phyloP scores from a whole-genome alignment of 768 basidiomycete genomes.

The Leccinum broughii region DNA sequence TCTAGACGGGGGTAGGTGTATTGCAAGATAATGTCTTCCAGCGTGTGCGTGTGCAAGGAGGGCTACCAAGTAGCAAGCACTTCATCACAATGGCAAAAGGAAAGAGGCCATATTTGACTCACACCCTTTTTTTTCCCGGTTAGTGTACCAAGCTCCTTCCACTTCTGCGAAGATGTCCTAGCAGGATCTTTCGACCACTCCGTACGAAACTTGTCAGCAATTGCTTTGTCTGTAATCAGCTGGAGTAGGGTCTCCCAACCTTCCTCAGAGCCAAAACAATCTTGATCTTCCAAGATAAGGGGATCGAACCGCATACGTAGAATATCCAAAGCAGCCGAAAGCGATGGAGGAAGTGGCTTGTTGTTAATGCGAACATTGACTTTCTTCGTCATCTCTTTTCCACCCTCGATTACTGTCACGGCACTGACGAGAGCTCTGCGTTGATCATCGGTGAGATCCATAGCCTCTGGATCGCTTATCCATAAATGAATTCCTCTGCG shows the following conservation, averaged over 20 bases:
- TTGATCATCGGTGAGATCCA: slow-evolving; percentile 90
- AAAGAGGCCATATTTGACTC: slow-evolving; percentile 13
- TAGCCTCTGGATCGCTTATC: slow-evolving; percentile 88
- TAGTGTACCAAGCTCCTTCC: slow-evolving; percentile 59
- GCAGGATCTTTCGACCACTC: slow-evolving; percentile 59
- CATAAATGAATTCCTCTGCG: slow-evolving; percentile 98
- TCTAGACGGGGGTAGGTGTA: slow-evolving; percentile 97
- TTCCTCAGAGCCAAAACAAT: slow-evolving; percentile 70
- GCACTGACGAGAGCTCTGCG: slow-evolving; percentile 84
- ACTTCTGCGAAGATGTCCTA: slow-evolving; percentile 67
- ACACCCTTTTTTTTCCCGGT: slow-evolving; percentile 36
- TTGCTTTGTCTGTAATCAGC: slow-evolving; percentile 65
- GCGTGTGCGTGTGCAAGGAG: slow-evolving; percentile 49
- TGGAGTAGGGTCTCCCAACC: slow-evolving; percentile 76
- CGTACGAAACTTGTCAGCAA: slow-evolving; percentile 48
- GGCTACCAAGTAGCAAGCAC: slow-evolving; percentile 22
- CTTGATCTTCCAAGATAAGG: slow-evolving; percentile 79
- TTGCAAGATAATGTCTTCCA: slow-evolving; percentile 88
- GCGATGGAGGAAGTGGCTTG: slow-evolving; percentile 64
- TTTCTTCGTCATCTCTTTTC: slow-evolving; percentile 79
- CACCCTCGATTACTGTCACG: slow-evolving; percentile 79
- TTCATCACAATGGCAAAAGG: background rate
- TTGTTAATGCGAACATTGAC: slow-evolving; percentile 62
- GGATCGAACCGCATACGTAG: slow-evolving; percentile 60
- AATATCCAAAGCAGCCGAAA: slow-evolving; percentile 54